Percentiles rank a stretch among this genome's conserved stretches.
phyloP scores from a whole-genome alignment of 2,329 filamentous ascomycete genomes.

The Ascochyta lentis region DNA sequence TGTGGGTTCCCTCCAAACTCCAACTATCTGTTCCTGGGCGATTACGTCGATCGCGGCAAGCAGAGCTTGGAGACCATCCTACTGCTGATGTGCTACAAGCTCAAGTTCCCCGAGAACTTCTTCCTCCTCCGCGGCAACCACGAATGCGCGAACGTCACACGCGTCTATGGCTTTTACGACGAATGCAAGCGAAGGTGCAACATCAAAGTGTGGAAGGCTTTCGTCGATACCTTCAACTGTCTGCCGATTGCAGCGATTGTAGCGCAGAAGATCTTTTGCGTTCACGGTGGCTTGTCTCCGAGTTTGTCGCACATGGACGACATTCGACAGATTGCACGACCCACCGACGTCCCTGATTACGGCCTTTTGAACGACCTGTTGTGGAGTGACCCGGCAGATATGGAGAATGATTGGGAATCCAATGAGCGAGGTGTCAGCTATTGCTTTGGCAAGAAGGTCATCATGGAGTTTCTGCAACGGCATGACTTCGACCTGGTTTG shows the following conservation, averaged over 20 bases:
- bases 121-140: constrained; percentile 94
- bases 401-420: constrained; percentile 97
- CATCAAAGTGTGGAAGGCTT: constrained; percentile 98
- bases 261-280: constrained; percentile 96
- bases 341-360: constrained; percentile 97
- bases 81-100: constrained; percentile 91
- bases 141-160: constrained; percentile 94
- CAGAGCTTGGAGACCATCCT: constrained; percentile 95
- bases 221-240: constrained; percentile 95
- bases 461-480: constrained; percentile 90
- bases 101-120: constrained; percentile 97
- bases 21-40: constrained; percentile 93
- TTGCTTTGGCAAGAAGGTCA: constrained; percentile 98
- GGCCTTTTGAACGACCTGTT: constrained; percentile 92
- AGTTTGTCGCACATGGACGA: constrained; percentile 97
- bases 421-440: constrained; percentile 98
- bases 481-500: constrained; percentile 98
- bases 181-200: constrained; percentile 97
- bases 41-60: constrained; percentile 96
- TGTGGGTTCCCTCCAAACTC: constrained; percentile 91
- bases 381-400: constrained; percentile 97
- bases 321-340: constrained; percentile 92
- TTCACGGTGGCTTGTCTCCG: constrained; percentile 92
- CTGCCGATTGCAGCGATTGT: constrained; percentile 96
- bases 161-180: constrained; percentile 97